These are phyloP conservation scores for Neopestalotiopsis sp. DNA, from an alignment of 2,329 filamentous ascomycete genomes.

Conservation along the genomic window DNA sequence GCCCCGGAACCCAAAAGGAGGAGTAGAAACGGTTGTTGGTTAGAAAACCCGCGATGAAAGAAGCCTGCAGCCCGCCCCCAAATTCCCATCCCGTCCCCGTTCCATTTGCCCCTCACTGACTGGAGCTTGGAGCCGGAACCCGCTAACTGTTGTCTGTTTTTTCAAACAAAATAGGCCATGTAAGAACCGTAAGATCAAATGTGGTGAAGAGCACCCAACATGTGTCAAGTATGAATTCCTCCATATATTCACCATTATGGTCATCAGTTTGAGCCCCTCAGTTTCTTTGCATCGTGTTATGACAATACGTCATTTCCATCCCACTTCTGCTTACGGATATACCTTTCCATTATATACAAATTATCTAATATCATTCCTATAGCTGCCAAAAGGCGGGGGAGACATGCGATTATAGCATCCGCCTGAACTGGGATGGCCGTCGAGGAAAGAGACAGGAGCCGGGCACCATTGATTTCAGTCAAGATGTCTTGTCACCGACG, in stretches of 20 bases:
- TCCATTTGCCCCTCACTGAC: constrained; percentile 13
- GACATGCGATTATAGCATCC: constrained; percentile 80
- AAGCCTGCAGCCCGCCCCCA: background rate
- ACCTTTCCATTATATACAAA: background rate
- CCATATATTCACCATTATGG: background rate
- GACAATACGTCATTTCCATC: background rate
- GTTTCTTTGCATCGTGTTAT: background rate
- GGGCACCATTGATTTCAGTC: constrained; percentile 36
- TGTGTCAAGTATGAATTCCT: constrained; percentile 64
- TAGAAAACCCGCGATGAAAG: constrained; percentile 26
- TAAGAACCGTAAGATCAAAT: constrained; percentile 81
- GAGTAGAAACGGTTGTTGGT: constrained; percentile 54
- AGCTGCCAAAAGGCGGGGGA: constrained; percentile 74
- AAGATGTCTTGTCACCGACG: constrained; percentile 33
- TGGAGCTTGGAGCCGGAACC: background rate
- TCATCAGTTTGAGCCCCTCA: background rate
- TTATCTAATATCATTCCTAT: constrained; percentile 17
- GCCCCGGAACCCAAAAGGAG: constrained; percentile 50
- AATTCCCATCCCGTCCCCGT: constrained; percentile 1
- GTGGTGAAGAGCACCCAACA: constrained; percentile 76
- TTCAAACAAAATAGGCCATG: constrained; percentile 65
- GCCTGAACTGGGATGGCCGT: constrained; percentile 81
- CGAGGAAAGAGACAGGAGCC: constrained; percentile 61
- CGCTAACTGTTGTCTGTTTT: background rate
- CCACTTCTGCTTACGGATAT: background rate